Conservation (phyloP, 805 yeast genomes). For the Wickerhamomyces subpelliculosus region DNA sequence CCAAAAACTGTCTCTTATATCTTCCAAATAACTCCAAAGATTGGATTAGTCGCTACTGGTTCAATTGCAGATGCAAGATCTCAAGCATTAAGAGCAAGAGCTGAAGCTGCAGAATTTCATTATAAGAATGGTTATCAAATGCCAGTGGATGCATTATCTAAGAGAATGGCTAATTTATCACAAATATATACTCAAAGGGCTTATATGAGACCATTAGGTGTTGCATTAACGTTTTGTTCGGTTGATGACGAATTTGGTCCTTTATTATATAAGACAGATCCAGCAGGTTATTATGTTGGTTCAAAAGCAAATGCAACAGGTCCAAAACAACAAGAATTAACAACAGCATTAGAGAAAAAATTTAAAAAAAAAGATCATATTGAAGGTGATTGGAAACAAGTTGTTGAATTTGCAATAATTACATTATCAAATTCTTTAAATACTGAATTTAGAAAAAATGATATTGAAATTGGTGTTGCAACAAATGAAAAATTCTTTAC, state of each 20-base stretch:
- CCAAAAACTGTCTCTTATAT: conserved; percentile 80
- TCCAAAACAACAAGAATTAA: conserved; percentile 94
- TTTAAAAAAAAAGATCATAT: conserved; percentile 67
- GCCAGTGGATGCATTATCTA: conserved; percentile 90
- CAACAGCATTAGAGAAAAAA: conserved; percentile 83
- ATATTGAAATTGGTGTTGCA: conserved; percentile 90
- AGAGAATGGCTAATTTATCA: conserved; percentile 91
- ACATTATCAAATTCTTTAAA: conserved; percentile 82
- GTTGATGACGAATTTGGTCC: conserved; percentile 91
- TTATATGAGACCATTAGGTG: conserved; percentile 97
- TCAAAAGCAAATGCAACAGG: conserved; percentile 93
- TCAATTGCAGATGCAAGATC: conserved; percentile 94
- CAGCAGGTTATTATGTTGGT: conserved; percentile 93
- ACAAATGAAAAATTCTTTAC: conserved; percentile 61
- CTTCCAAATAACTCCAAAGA: conserved; percentile 69
- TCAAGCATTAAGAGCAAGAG: conserved; percentile 81
- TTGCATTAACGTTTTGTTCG: conserved; percentile 80
- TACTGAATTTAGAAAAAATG: conserved; percentile 90
- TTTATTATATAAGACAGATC: conserved; percentile 85
- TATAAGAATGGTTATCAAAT: conserved; percentile 94
- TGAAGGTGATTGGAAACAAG: conserved; percentile 80
- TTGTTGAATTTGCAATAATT: conserved; percentile 84
- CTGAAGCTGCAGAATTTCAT: conserved; percentile 94
- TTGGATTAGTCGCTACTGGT: conserved; percentile 92
- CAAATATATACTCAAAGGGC: conserved; percentile 97